Percentiles rank a stretch among this genome's conserved stretches.
These are phyloP conservation scores for Phascolomyces articulosus DNA, from an alignment of 371 early-diverging fungal species.

Conservation along the genomic window DNA sequence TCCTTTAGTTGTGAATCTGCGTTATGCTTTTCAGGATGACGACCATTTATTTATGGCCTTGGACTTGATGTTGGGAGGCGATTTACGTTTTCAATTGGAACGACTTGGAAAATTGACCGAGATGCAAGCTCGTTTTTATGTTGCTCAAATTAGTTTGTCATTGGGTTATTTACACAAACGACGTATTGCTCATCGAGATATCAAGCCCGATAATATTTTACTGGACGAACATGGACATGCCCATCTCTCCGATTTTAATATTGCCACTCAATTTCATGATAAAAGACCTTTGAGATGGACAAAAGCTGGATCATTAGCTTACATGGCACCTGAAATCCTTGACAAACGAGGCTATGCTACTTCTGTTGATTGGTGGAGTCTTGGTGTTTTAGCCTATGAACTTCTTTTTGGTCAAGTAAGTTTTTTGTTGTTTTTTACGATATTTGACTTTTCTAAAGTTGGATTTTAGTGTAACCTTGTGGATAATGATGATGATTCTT, in stretches of 20 bases:
- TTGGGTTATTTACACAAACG: slow-evolving; percentile 69
- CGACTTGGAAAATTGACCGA: slow-evolving; percentile 64
- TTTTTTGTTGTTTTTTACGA: not conserved
- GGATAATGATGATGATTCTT: no score
- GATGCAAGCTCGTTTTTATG: slow-evolving; percentile 75
- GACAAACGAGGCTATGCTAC: slow-evolving; percentile 65
- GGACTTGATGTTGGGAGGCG: slow-evolving; percentile 87
- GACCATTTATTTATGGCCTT: slow-evolving; percentile 80
- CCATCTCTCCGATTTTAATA: slow-evolving; percentile 88
- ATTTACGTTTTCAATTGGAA: slow-evolving; percentile 80
- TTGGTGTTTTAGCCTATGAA: slow-evolving; percentile 86
- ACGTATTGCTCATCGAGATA: slow-evolving; percentile 77
- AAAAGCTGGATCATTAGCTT: slow-evolving; percentile 72
- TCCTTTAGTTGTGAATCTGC: slow-evolving; percentile 66
- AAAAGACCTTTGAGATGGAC: slow-evolving; percentile 56
- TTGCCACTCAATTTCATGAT: slow-evolving; percentile 66
- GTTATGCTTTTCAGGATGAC: slow-evolving; percentile 82
- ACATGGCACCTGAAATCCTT: slow-evolving; percentile 81
- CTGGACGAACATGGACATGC: slow-evolving; percentile 83
- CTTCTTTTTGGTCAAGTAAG: slow-evolving; percentile 72
- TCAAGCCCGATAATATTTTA: slow-evolving; percentile 97
- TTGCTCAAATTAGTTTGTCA: slow-evolving; percentile 75
- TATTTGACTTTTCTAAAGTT: no score
- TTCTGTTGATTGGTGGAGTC: slow-evolving; percentile 88
- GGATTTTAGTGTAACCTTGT: no score